Base-by-base conservation (phyloP, 2,329 filamentous ascomycete species). In the Allantophomopsis cytisporea region DNA sequence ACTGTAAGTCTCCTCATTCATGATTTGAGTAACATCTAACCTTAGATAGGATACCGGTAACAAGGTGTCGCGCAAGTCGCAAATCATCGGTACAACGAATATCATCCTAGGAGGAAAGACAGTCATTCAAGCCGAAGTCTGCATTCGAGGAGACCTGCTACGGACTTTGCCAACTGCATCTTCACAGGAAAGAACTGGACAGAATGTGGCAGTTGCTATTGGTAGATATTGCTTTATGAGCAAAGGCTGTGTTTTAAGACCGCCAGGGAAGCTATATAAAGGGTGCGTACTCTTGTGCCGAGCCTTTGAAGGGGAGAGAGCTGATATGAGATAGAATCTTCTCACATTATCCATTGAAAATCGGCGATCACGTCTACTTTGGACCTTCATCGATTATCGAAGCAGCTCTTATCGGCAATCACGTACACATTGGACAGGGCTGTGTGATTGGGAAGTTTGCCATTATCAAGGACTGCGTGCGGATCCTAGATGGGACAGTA, bases 41-140 rank as follows among this genome's bases (percentile, higher is more conserved):
- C 21, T 15, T 10, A 18, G 33, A 14, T 50, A 94, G 88, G 89
- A 96, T 63, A 94, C 88, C 2, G 91, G 91, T 49, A 98, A 98
- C 73, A 96, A 96, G 66, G 91, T 98, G 53, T 89, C 88, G 31
- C 85, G 91, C 49, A 86, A 86, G 50, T 84, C 86, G 45, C 80
- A 82, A 56, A 85, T 98, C 50, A 83, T 94, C 54, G 91, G 91
- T 53, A 95, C 89, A 16, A 87, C 94, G 51, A 94, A 96, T 63
- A 96, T 98, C 62, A 94, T 94, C 61, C 81, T 98, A 2, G 91
- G 87, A 50, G 91, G 91, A 46, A 94, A 86, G 62, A 94, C 88
- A 1, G 86, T 96, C 45, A 94, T 98, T 55, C 87, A 94, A 69
- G 82, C 87, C 45, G 88, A 94, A 55, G 89, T 87, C 51, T 87